Percentiles rank a stretch among this genome's conserved stretches.
Conservation (phyloP, 78 protist genomes). For the Protostelium mycophagum region DNA sequence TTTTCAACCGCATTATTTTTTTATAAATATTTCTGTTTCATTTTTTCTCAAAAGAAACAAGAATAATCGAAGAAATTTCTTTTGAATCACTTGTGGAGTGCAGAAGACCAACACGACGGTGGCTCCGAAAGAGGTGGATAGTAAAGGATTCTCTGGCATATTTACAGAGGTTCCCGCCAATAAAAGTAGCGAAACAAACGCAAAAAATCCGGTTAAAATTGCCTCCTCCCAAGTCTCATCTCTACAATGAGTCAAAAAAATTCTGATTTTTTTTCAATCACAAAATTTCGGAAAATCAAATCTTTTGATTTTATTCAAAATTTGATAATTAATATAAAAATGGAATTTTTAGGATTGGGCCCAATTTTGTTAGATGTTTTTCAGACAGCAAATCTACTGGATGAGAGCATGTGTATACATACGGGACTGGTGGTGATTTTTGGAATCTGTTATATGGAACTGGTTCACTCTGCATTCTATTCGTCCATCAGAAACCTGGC, state of each 20-base stretch:
- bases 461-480: neutral
- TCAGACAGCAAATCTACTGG: no score
- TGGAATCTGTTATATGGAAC: neutral
- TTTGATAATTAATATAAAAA: no score
- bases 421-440: no score
- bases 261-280: neutral
- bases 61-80: no score
- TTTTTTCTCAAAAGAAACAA: no score
- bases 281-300: neutral
- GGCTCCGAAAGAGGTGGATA: neutral
- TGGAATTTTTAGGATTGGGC: no score
- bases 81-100: neutral
- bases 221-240: neutral
- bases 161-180: neutral
- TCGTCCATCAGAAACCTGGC: neutral
- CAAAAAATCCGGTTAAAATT: neutral
- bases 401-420: no score
- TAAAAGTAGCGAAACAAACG: neutral
- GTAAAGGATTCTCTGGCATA: neutral
- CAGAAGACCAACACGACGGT: neutral
- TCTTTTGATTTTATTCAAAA: neutral
- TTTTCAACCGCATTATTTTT: no score
- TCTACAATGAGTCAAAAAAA: no score
- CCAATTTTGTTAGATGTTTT: no score
- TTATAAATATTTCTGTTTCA: no score